These are phyloP conservation scores for Cyclotella sp. DNA, from an alignment of 108 stramenopile species.

Conservation along the genomic window DNA sequence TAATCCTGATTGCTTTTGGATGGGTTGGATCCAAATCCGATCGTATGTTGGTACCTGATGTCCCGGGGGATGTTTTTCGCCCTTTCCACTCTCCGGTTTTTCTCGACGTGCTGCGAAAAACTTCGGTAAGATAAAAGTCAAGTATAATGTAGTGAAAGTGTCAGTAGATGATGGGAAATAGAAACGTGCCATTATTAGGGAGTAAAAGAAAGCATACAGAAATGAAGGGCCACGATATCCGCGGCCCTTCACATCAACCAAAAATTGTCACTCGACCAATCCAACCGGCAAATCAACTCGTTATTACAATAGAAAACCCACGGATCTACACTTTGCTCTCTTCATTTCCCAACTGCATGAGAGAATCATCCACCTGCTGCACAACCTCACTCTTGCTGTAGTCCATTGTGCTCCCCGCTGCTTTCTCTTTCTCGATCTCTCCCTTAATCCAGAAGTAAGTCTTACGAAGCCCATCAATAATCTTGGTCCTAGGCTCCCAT, in stretches of 20 bases:
- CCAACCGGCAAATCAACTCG: neutral
- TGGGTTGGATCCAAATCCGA: too few species aligned
- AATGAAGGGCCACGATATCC: too few species aligned
- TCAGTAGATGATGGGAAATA: too few species aligned
- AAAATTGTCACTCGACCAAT: neutral
- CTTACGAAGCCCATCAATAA: slow-evolving; percentile 86
- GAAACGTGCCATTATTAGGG: too few species aligned
- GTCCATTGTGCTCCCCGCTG: slow-evolving; percentile 65
- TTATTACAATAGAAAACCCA: neutral
- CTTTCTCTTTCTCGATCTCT: slow-evolving; percentile 83
- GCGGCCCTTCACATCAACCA: neutral
- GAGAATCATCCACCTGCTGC: slow-evolving; percentile 89
- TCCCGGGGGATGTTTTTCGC: too few species aligned
- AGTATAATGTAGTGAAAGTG: too few species aligned
- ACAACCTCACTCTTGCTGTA: slow-evolving; percentile 89
- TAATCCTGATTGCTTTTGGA: too few species aligned
- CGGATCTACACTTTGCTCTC: slow-evolving; percentile 46
- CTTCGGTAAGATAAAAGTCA: too few species aligned
- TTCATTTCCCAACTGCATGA: slow-evolving; percentile 87
- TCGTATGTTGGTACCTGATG: too few species aligned
- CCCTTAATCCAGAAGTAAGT: slow-evolving; percentile 98
- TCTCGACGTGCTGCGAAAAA: too few species aligned
- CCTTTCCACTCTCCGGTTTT: too few species aligned
- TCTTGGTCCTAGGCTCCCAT: slow-evolving; percentile 94
- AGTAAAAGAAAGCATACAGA: too few species aligned